Evolutionary conservation across 1,139 yeast genomes (phyloP), one percentile per base, ranked within the genome.

Genomic region (Taphrina communis): DNA sequence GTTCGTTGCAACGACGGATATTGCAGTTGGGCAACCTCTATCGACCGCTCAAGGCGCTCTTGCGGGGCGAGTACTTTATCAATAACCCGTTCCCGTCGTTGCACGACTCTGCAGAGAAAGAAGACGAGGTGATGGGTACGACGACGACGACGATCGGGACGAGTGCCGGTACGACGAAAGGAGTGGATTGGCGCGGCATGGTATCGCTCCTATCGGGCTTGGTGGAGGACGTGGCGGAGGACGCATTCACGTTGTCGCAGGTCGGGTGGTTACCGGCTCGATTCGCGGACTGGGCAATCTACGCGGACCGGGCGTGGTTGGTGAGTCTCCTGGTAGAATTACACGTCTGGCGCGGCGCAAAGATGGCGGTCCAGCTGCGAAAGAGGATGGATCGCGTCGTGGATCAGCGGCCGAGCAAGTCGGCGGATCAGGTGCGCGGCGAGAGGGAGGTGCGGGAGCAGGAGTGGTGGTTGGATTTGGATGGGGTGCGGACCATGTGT

Each of bases 241-340:
- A 63, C 38, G 60, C 56, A 19, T 63, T 63, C 39, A 63, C 67
- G 11, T 57, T 63, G 39, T 35, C 67, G 9, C 60, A 55, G 35
- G 36, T 63, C 36, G 56, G 61, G 14, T 63, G 60, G 67, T 19
- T 63, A n/a, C 67, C 67, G 11, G 14, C 4, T 1, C 55, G 55
- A 12, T 63, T 35, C 46, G 48, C 52, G 48, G 21, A 39, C 12
- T 41, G 44, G 36, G 67, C 67, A 36, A 44, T 63, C 12, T 53
- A 42, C 48, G 58, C 67, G 1, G 67, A 63, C 31, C 60, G 67
- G 12, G 67, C 67, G n/a, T 63, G 67, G 67, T 50, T 63, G 44
- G 46, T 57, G 9, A 39, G 60, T 31, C 19, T 53, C 12, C 35
- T 42, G 53, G 36, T 63, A 11, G 61, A 63, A 6, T 48, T 55